phyloP scores from a whole-genome alignment of 2,329 filamentous ascomycete genomes.

The Sphaceloma murrayae region DNA sequence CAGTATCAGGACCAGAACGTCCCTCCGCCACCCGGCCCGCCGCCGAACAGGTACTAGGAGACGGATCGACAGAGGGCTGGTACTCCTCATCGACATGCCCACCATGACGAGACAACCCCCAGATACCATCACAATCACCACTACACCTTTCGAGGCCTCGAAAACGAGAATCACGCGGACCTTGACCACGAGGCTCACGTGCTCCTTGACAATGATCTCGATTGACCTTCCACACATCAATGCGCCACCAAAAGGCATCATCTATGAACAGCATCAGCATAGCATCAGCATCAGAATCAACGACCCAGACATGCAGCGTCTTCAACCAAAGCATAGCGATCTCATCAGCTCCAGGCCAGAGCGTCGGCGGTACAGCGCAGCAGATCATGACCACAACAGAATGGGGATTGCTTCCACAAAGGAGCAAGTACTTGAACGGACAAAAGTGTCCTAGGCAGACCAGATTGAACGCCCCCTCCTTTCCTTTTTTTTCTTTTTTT shows the following conservation, averaged over 20 bases:
- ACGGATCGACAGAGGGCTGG: background rate
- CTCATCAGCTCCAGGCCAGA: background rate
- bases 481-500: too few relatives aligned
- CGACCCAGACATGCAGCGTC: background rate
- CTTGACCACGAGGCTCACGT: constrained; percentile 8
- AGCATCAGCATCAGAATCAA: constrained; percentile 10
- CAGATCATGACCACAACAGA: constrained; percentile 4
- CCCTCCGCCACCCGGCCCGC: constrained; percentile 32
- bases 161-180: constrained; percentile 10
- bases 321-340: constrained; percentile 3
- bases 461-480: too few relatives aligned
- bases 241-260: too few relatives aligned
- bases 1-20: constrained; percentile 20
- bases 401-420: background rate
- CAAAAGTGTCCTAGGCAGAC: too few relatives aligned
- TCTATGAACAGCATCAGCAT: background rate
- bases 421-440: background rate
- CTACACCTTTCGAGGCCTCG: constrained; percentile 6
- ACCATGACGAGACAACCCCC: background rate
- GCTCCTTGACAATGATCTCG: constrained; percentile 11
- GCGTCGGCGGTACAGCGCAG: constrained; percentile 8
- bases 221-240: constrained; percentile 1
- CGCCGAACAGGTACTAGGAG: constrained; percentile 19
- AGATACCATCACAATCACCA: constrained; percentile 7
- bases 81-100: background rate